Evolutionary conservation across 495 filamentous ascomycete species (phyloP).

Genomic region (Aspergillus bridgeri): DNA sequence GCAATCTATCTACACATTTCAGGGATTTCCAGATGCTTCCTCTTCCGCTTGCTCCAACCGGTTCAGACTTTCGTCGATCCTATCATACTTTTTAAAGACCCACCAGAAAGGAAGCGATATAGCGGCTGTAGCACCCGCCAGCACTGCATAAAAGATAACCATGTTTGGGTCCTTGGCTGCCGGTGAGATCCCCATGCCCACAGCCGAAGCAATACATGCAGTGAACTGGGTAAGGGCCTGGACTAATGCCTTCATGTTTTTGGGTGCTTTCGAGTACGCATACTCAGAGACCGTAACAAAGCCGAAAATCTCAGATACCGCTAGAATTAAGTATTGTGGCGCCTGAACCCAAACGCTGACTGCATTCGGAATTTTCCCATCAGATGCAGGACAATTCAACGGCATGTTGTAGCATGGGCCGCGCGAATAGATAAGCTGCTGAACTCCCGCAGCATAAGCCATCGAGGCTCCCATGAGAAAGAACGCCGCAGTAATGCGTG

Average conservation of each 20-base stretch:
- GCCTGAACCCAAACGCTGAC: background rate
- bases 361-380: background rate
- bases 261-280: background rate
- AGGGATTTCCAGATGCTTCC: too few species aligned
- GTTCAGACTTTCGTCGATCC: too few species aligned
- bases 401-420: too few species aligned
- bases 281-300: conserved; percentile 1
- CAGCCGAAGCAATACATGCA: background rate
- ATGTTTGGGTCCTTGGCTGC: too few species aligned
- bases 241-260: background rate
- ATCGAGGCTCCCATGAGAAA: background rate
- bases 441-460: background rate
- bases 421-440: too few species aligned
- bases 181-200: background rate
- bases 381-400: too few species aligned
- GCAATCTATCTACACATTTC: too few species aligned
- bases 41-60: too few species aligned
- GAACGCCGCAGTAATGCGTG: background rate
- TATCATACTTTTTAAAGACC: too few species aligned
- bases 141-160: too few species aligned
- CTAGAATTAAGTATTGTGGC: background rate
- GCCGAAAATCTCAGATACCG: conserved; percentile 1
- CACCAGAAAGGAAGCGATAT: too few species aligned
- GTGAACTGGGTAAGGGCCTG: background rate
- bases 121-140: too few species aligned